phyloP scores from a whole-genome alignment of 2,329 filamentous ascomycete species.

The Madurella fahalii region DNA sequence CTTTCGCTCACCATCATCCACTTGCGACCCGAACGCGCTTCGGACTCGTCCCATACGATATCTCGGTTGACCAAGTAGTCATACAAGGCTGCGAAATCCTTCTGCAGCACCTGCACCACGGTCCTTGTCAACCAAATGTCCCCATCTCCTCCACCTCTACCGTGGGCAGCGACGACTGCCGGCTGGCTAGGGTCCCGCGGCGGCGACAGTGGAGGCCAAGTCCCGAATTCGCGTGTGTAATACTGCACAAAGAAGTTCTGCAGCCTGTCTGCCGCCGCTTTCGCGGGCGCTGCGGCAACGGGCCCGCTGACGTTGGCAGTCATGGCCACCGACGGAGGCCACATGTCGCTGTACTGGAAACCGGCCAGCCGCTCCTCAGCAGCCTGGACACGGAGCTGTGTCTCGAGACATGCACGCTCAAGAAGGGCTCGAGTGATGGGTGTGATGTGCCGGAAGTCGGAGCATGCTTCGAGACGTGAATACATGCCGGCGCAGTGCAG shows the following conservation, averaged over 20 bases:
- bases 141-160: conserved; percentile 33
- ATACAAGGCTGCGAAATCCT: conserved; percentile 65
- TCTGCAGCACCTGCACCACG: conserved; percentile 54
- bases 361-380: conserved; percentile 57
- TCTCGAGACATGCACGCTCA: conserved; percentile 57
- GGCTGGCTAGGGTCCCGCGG: conserved; percentile 10
- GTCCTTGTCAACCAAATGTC: conserved; percentile 59
- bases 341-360: conserved; percentile 61
- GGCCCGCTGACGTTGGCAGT: conserved; percentile 29
- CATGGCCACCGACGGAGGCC: conserved; percentile 41
- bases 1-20: conserved; percentile 57
- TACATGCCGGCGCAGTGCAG: conserved; percentile 64
- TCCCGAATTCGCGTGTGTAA: conserved; percentile 53
- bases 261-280: conserved; percentile 55
- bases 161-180: conserved; percentile 15
- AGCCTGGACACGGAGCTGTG: conserved; percentile 57
- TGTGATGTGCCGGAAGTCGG: conserved; percentile 56
- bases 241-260: conserved; percentile 57
- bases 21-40: conserved; percentile 58
- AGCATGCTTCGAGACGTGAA: conserved; percentile 44
- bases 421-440: conserved; percentile 60
- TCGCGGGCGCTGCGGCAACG: conserved; percentile 37
- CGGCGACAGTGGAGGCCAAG: conserved; percentile 54
- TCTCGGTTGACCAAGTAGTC: conserved; percentile 67
- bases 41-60: conserved; percentile 60